Evolutionary conservation across 371 early-diverging fungal genomes (phyloP), one percentile per base, ranked within the genome.

Genomic region (Blastocladiella emersonii): DNA sequence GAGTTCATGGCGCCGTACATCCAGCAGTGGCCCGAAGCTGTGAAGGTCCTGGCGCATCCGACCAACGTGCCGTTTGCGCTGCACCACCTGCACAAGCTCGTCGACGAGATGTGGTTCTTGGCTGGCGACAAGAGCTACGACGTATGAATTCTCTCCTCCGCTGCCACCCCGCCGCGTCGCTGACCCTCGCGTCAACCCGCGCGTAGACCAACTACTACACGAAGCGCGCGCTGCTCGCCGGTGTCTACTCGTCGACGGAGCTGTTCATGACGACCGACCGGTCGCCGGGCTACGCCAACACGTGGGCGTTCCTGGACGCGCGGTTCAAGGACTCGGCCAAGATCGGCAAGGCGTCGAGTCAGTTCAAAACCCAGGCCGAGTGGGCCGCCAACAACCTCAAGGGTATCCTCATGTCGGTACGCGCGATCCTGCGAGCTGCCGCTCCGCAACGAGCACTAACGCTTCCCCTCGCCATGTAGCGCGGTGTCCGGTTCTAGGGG

Each of bases 191-290:
- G 34, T 51, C 36, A 64, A 27, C 34, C 34, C 37, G 37, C 10
- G 32, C 59, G 1, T 70, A 90, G 90, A 79, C 90, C 72, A 86
- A 88, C 70, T 93, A 90, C 89, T 92, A 93, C 70, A 84, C 84
- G 62, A 87, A 87, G 66, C 83, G 94, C 37, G 83, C 83, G 30
- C 75, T 84, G 12, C 78, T 92, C 53, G 88, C 90, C 3, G 86
- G 84, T 12, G 81, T 89, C 39, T 92, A 91, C 64, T 78, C 91
- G 15, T 80, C 91, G 0, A 84, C 92, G 0, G 94, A 93, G 70
- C 67, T 93, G 48, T 93, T 83, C 72, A 90, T 93, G 92, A 87
- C 88, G 13, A 85, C 86, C 66, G 94, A 93, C 68, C 67, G 72
- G 41, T 89, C 91, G 6, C 81, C 85, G 25, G 78, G 84, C 61